Evolutionary conservation across 345 rosid species (phyloP).

Genomic region (Erodium maritimum): DNA sequence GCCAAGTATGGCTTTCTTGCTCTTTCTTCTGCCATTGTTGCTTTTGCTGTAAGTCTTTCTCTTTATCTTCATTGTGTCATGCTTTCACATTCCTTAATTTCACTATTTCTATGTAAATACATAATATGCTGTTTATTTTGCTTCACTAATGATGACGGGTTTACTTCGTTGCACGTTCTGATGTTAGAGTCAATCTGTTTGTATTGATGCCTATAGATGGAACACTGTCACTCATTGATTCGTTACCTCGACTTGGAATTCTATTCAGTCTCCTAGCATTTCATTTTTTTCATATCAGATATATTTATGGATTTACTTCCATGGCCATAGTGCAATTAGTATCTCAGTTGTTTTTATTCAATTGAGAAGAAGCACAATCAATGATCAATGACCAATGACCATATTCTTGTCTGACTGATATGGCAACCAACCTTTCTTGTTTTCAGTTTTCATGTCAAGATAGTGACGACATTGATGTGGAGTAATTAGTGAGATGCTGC

Average conservation of each 20-base stretch:
- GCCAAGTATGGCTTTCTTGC: constrained; percentile 90
- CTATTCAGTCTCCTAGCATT: background rate
- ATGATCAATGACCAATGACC: background rate
- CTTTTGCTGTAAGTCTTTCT: constrained; percentile 58
- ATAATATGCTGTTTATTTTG: background rate
- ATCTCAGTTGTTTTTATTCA: background rate
- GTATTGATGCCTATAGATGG: background rate
- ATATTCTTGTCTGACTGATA: background rate
- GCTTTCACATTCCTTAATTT: background rate
- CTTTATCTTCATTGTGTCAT: background rate
- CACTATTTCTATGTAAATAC: background rate
- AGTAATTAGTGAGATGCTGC: background rate
- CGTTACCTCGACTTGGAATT: background rate
- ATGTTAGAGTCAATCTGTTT: too few species aligned
- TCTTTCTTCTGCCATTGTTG: constrained; percentile 77
- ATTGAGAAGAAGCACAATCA: background rate
- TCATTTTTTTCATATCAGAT: background rate
- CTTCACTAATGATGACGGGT: background rate
- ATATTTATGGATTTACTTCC: background rate
- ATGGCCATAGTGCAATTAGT: background rate
- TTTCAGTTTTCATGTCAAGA: background rate
- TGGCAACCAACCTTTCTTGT: background rate
- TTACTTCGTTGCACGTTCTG: background rate
- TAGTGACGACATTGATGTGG: background rate
- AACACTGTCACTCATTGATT: too few species aligned